Base-by-base conservation (phyloP, 1,139 yeast species). In the Arxiozyma heterogenica region DNA sequence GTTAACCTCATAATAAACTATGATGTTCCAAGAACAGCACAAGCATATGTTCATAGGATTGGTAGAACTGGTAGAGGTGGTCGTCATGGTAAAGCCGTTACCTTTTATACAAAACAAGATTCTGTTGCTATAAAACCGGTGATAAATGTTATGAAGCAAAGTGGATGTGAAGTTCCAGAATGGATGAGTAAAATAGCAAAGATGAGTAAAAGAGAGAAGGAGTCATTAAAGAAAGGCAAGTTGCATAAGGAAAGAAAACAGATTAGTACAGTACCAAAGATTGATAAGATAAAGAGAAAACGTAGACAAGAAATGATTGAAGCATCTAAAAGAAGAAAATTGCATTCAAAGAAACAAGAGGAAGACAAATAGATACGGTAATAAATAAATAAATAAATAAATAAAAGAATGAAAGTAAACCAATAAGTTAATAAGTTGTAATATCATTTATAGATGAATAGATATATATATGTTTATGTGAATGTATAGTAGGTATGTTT, bases 41-140 rank as follows among this genome's bases (percentile, higher is more conserved):
- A 93, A 70, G 85, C 96, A 0, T 94, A 94, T 69, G 96, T 94
- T 47, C 99, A 94, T 71, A 81, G 99, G 73, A 89, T 94, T 63
- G 99, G 99, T 70, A 86, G 99, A 76, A 93, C 98, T 1, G 99
- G 98, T 60, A 84, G 99, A 76, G 96, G 93, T 51, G 96, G 96
- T 1, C 81, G 86, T 60, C 65, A 73, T 3, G 98, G 98, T 57
- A 79, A 78, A 62, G 97, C 98, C 0, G 81, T 93, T 25, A 94
- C 98, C 0, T 85, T 91, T 61, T 94, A 87, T 74, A 90, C 98
- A 25, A 91, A 90, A 67, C 95, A 88, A 58, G 99, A 94, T 67
- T 74, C 80, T 15, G 71, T 78, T 54, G 81, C 88, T 1, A 78
- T 93, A 50, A 87, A 86, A 68, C 88, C 95, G 12, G 87, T 93